Base-by-base conservation (phyloP, 106 monocot species). In the Dendrobium officinale region DNA sequence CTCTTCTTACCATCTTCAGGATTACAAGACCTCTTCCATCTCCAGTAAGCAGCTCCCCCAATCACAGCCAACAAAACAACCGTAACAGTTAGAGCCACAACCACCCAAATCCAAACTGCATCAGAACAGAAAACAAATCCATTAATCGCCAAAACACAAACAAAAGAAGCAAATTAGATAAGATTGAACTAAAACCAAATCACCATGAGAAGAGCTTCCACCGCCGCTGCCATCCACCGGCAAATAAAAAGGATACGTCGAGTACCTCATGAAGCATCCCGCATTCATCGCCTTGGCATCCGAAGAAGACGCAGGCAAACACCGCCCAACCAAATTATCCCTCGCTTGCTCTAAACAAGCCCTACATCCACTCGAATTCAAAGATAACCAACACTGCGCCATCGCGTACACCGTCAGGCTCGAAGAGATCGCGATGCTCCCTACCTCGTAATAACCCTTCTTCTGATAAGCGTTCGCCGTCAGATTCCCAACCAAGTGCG, bases 211-310 rank as follows among this genome's bases (percentile, higher is more conserved):
- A 83, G 84, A 77, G 43, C 81, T 81, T 18, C 51, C 55, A 19
- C 84, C 80, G 22, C 78, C 83, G 73, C 47, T 58, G 2, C 56
- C 26, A 11, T 27, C 51, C 8, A 73, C 24, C 6, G 76, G 19
- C 77, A 84, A 81, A 58, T 88, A 91, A 80, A 91, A 91, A n/a
- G 81, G 81, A 9, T 51, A 43, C 67, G 82, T 85, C 6, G 91
- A 91, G 83, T 91, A 91, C 89, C 91, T 84, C 61, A 91, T 33
- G 73, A 80, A 84, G 77, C 88, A 88, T 7, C 88, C 88, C 4
- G 86, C 89, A 77, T 91, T 88, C 79, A 91, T 59, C 16, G 79
- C 90, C 84, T 80, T 84, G 13, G 85, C 85, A 26, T 91, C 91
- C 15, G 61, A 49, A 45, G 49, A 76, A 18, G 76, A 45, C 27